Percentiles rank a stretch among this genome's conserved stretches.
These are phyloP conservation scores for Strobilomyces confusus DNA, from an alignment of 768 basidiomycete species.

Conservation along the genomic window DNA sequence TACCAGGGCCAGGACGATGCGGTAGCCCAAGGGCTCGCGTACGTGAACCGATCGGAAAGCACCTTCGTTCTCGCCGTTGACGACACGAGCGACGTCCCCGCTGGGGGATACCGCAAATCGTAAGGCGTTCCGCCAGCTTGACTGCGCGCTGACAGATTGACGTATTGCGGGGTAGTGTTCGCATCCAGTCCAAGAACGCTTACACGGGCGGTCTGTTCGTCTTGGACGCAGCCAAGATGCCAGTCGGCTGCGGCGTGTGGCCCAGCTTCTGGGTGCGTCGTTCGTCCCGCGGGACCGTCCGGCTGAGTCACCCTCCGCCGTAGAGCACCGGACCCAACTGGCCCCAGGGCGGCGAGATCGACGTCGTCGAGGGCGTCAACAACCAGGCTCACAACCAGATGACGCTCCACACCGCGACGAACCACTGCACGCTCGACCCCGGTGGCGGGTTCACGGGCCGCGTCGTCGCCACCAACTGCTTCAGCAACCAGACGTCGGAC, in stretches of 20 bases:
- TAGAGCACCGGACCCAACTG: slow-evolving; percentile 49
- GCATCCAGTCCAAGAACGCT: slow-evolving; percentile 56
- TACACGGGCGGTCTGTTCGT: slow-evolving; percentile 68
- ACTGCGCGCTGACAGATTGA: background rate
- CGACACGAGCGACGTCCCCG: slow-evolving; percentile 40
- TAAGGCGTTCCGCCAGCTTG: slow-evolving; percentile 20
- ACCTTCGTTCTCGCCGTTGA: slow-evolving; percentile 61
- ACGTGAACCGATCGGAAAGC: slow-evolving; percentile 45
- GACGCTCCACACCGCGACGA: slow-evolving; percentile 56
- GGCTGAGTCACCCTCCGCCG: background rate
- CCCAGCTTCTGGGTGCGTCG: slow-evolving; percentile 51
- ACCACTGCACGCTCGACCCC: slow-evolving; percentile 25
- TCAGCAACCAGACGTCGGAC: slow-evolving; percentile 39
- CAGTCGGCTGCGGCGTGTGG: slow-evolving; percentile 61
- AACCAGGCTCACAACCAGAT: slow-evolving; percentile 54
- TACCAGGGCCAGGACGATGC: slow-evolving; percentile 51
- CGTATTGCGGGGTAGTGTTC: slow-evolving; percentile 41
- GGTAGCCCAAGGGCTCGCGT: slow-evolving; percentile 48
- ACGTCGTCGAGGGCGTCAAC: slow-evolving; percentile 72
- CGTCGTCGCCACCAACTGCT: slow-evolving; percentile 31
- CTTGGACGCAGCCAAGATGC: slow-evolving; percentile 65
- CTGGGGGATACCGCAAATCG: slow-evolving; percentile 53
- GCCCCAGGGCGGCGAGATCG: slow-evolving; percentile 60
- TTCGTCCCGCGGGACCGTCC: background rate
- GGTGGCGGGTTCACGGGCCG: slow-evolving; percentile 19